A percentile compares a stretch with the other conserved stretches of the same genome.
phyloP scores from a whole-genome alignment of 257 asterid species.

The Gentiana macrophylla region DNA sequence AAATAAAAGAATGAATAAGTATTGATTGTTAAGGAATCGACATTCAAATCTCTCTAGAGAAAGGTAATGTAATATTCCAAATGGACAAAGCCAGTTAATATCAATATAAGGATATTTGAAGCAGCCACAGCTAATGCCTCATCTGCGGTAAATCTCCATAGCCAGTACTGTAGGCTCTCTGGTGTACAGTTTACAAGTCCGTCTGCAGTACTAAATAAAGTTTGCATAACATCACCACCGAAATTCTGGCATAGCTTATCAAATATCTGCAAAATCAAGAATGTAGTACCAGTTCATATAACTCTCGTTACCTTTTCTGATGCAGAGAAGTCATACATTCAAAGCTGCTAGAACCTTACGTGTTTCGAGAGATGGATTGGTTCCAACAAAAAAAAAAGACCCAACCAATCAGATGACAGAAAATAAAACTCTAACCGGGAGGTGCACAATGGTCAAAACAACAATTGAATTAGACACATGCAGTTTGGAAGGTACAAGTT shows the following conservation, averaged over 20 bases:
- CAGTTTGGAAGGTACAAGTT: too few relatives aligned
- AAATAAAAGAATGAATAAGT: constrained; percentile 86
- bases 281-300: constrained; percentile 5
- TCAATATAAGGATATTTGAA: constrained; percentile 73
- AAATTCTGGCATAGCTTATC: constrained; percentile 93
- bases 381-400: too few relatives aligned
- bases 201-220: constrained; percentile 79
- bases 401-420: too few relatives aligned
- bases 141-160: constrained; percentile 68
- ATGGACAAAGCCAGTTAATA: constrained; percentile 6
- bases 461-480: too few relatives aligned
- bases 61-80: constrained; percentile 10
- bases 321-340: constrained; percentile 1
- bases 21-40: constrained; percentile 48
- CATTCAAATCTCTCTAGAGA: background rate
- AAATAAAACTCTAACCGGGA: too few relatives aligned
- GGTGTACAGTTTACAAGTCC: constrained; percentile 76
- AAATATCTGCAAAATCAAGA: constrained; percentile 58
- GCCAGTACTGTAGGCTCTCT: constrained; percentile 44
- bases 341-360: background rate
- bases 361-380: too few relatives aligned
- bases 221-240: constrained; percentile 92
- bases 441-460: too few relatives aligned
- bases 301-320: background rate
- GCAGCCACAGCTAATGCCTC: constrained; percentile 70